Evolutionary conservation across 768 basidiomycete species (phyloP).

Genomic region (Naganishia friedmannii): DNA sequence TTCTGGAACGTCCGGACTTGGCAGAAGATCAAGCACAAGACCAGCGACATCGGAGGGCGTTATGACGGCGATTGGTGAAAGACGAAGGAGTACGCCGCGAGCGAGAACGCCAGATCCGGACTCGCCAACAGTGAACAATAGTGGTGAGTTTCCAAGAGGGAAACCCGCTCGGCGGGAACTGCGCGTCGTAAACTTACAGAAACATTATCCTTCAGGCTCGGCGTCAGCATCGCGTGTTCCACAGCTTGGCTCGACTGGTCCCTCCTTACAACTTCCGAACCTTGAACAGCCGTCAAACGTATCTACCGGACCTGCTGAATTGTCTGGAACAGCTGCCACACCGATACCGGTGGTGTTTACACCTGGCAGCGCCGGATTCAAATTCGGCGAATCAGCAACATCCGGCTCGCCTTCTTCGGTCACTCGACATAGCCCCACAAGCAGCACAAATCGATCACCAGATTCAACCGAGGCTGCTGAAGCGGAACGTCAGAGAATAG

Average conservation of each 20-base stretch:
- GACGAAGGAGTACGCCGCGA: not conserved
- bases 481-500: constrained; percentile 47
- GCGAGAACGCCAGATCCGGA: not conserved
- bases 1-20: not conserved
- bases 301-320: not conserved
- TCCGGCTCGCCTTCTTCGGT: not conserved
- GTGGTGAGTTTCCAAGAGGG: not conserved
- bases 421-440: constrained; percentile 19
- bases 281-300: not conserved
- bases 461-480: constrained; percentile 45
- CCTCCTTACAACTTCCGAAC: not conserved
- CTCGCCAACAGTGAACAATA: not conserved
- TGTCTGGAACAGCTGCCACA: not conserved
- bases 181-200: not conserved
- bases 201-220: not conserved
- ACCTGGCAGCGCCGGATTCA: constrained; percentile 8
- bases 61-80: not conserved
- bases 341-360: constrained; percentile 3
- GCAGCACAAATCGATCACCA: constrained; percentile 36
- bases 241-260: not conserved
- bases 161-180: not conserved
- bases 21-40: not conserved
- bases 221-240: not conserved
- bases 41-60: constrained; percentile 6
- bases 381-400: constrained; percentile 26